Base-by-base conservation (phyloP, 2,329 filamentous ascomycete species). In the Fusarium domesticum region DNA sequence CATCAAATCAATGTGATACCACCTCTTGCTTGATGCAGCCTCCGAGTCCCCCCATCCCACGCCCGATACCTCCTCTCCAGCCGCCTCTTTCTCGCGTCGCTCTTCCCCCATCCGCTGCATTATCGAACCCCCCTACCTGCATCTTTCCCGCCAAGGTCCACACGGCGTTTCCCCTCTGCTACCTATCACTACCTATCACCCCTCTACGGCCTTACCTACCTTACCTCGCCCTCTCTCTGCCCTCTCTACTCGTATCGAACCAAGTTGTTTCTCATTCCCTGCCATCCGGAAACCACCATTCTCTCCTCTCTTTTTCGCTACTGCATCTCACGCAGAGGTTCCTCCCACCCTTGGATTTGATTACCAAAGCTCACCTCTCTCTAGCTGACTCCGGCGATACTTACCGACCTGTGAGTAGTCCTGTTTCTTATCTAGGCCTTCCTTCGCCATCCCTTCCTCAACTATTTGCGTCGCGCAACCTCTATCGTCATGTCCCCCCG, bases 351-450 rank as follows among this genome's bases (percentile, higher is more conserved):
- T 35, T 41, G 47, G 35, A 51, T 50, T 54, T 50, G 48, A 36
- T 51, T 56, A 53, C 53, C 60, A 53, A 56, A 47, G 45, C 48
- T 59, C 51, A 64, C 72, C 70, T 76, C 61, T 65, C 54, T 67
- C 60, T 67, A 81, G 78, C 78, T 65, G 78, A 81, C 61, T 74
- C 76, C 59, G 75, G 75, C 67, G 78, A 82, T 62, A 81, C 70
- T 54, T 82, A 81, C 67, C 77, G 78, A 66, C 76, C 78, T 62
- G 78, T 78, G 69, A 77, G 75, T 76, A 54, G 43, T 38, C 39
- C 43, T 39, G 39, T 16, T 18, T 51, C 44, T 47, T 43, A 32
- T 53, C 49, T 35, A 43, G 40, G 48, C 40, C 37, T 32, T 34
- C 38, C 37, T 39, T 36, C 43, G 39, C 37, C 54, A 35, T 43